Evolutionary conservation across 1,284 basidiomycete genomes (phyloP).

Genomic region (Ustilago cynodontis): DNA sequence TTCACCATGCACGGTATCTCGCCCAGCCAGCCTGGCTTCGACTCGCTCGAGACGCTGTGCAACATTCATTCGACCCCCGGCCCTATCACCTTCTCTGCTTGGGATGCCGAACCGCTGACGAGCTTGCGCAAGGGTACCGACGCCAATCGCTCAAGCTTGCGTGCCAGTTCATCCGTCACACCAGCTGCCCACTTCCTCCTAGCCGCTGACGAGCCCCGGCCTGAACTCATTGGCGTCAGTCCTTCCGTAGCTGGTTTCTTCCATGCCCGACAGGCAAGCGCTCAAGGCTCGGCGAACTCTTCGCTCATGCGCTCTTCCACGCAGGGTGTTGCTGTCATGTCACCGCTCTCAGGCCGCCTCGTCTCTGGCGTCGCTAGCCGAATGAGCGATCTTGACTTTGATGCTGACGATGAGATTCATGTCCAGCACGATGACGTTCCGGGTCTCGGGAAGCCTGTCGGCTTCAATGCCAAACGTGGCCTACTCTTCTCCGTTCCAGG

Average conservation of each 20-base stretch:
- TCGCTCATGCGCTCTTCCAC: conserved; percentile 46
- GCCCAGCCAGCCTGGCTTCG: conserved; percentile 44
- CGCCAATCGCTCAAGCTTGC: conserved; percentile 26
- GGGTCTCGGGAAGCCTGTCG: conserved; percentile 23
- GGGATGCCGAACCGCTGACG: conserved; percentile 48
- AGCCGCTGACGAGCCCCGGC: conserved; percentile 33
- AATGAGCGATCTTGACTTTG: conserved; percentile 52
- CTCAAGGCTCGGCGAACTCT: conserved; percentile 36
- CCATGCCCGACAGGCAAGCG: conserved; percentile 42
- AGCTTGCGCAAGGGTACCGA: conserved; percentile 40
- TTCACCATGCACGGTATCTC: conserved; percentile 61
- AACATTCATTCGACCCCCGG: conserved; percentile 49
- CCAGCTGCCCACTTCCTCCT: conserved; percentile 44
- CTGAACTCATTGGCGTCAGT: conserved; percentile 51
- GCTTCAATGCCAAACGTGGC: conserved; percentile 49
- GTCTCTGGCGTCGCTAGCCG: conserved; percentile 36
- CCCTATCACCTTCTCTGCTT: conserved; percentile 47
- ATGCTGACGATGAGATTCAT: conserved; percentile 42
- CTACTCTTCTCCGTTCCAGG: conserved; percentile 45
- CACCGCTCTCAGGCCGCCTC: conserved; percentile 49
- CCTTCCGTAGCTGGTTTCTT: conserved; percentile 49
- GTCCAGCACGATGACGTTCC: conserved; percentile 24
- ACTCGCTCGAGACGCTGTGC: conserved; percentile 47
- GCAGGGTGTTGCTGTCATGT: conserved; percentile 46
- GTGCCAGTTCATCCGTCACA: conserved; percentile 24